Base-by-base conservation (phyloP, 75 land plant species). In the Cunninghamia lanceolata region DNA sequence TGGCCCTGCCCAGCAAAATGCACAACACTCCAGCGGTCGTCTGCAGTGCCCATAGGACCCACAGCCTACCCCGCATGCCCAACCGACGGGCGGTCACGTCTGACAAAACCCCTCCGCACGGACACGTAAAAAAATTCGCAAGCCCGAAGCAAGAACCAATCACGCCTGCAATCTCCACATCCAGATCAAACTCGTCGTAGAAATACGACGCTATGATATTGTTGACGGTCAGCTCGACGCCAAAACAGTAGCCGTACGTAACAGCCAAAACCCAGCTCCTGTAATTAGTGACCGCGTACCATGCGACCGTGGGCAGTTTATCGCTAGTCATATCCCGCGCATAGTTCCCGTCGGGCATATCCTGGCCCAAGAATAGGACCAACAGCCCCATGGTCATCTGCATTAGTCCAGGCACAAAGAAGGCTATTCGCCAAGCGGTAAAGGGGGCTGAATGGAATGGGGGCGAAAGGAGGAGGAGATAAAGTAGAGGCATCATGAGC, bases 41-140 rank as follows among this genome's bases (percentile, higher is more conserved):
- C 75, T 95, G 97, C 59, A 96, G 87, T 52, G 88, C 88, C 95
- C 95, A 96, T 14, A 95, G 87, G 1, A 50, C 88, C 98, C 97
- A 96, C 15, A 96, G 89, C 73, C 98, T 89, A 4, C 93, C 98
- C 7, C 98, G 84, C 96, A 96, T 96, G n/a, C 97, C 97, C 73
- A 77, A 91, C 88, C 84, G 86, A 53, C 45, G 76, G 17, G 90
- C 89, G 76, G 88, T 84, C 36, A 50, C 3, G 78, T 95, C 97
- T 1, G 97, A 95, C 4, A 95, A 42, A 32, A 82, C 3, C 63
- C 97, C 97, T 35, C 97, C 95, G 0, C 75, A 79, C 6, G 98
- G 98, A 30, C 98, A 71, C 4, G 98, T 88, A 3, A 95, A 43
- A 38, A 96, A 4, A 70, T 96, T 96, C 50, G 94, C 95, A 43